phyloP scores from a whole-genome alignment of 1,284 basidiomycete species.

The Ceratobasidium sp. region DNA sequence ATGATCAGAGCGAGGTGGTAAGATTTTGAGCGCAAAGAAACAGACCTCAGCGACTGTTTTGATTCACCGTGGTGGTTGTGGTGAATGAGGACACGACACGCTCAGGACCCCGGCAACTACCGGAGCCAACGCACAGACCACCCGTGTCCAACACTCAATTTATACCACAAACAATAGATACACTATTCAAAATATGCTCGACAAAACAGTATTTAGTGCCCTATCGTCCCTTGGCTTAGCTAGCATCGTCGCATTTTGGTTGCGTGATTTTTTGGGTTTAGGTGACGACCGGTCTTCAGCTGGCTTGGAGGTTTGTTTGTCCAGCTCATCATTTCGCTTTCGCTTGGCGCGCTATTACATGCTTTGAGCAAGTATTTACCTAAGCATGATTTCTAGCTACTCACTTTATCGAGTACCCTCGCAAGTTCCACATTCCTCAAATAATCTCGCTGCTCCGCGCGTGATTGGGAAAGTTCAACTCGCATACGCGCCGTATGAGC shows the following conservation, averaged over 20 bases:
- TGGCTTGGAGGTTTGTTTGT: constrained; percentile 32
- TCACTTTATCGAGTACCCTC: constrained; percentile 79
- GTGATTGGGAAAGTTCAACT: constrained; percentile 89
- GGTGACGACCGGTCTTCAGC: constrained; percentile 50
- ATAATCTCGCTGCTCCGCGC: constrained; percentile 91
- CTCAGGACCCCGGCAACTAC: constrained; percentile 20
- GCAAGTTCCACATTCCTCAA: constrained; percentile 95
- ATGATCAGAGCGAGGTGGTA: constrained; percentile 41
- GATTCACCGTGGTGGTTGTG: constrained; percentile 40
- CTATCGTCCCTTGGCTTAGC: constrained; percentile 47
- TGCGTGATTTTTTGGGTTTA: constrained; percentile 53
- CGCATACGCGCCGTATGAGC: constrained; percentile 88
- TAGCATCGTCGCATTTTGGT: constrained; percentile 44
- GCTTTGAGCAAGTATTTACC: no score
- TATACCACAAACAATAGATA: not conserved
- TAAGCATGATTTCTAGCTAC: not conserved
- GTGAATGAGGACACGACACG: constrained; percentile 38
- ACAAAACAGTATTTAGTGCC: constrained; percentile 62
- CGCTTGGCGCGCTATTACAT: constrained; percentile 21
- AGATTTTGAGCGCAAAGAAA: constrained; percentile 42
- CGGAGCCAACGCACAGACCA: constrained; percentile 38
- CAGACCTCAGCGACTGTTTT: constrained; percentile 43
- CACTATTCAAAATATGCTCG: constrained; percentile 63
- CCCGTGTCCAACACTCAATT: constrained; percentile 2
- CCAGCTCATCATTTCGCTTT: constrained; percentile 52